A percentile compares a stretch with the other conserved stretches of the same genome.
phyloP scores from a whole-genome alignment of 1,284 basidiomycete genomes.

The Ganoderma multipileum region DNA sequence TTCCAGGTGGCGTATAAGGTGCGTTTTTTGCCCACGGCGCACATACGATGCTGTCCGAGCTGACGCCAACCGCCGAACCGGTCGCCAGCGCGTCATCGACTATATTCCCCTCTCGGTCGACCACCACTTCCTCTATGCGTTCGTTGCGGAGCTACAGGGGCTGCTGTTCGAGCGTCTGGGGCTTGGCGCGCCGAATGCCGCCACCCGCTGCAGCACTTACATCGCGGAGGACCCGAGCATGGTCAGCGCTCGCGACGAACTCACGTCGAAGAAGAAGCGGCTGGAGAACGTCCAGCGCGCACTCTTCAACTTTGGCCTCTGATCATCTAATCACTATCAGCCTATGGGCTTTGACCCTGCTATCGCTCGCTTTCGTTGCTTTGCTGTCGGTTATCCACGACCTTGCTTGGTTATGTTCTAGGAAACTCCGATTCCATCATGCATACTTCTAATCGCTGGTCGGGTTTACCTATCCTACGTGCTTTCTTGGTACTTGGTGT shows the following conservation, averaged over 20 bases:
- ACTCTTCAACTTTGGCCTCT: slow-evolving; percentile 42
- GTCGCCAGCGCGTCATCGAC: slow-evolving; percentile 54
- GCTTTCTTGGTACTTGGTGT: too few relatives aligned
- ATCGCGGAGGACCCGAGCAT: slow-evolving; percentile 51
- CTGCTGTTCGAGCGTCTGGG: slow-evolving; percentile 48
- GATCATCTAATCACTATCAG: background rate
- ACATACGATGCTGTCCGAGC: background rate
- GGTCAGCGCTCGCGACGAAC: slow-evolving; percentile 45
- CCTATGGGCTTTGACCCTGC: background rate
- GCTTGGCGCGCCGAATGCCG: slow-evolving; percentile 45
- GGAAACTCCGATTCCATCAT: background rate
- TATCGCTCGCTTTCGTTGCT: slow-evolving; percentile 3
- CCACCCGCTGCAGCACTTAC: slow-evolving; percentile 45
- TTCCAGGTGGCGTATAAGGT: slow-evolving; percentile 59
- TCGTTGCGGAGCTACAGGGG: slow-evolving; percentile 44
- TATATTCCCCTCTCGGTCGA: slow-evolving; percentile 55
- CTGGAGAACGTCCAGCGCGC: slow-evolving; percentile 43
- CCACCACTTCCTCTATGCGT: slow-evolving; percentile 47
- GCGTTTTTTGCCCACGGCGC: background rate
- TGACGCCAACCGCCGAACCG: background rate
- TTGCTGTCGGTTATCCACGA: background rate
- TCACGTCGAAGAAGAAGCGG: slow-evolving; percentile 39
- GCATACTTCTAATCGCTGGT: background rate
- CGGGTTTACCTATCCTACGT: background rate
- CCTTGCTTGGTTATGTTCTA: background rate